Evolutionary conservation across 306 rosid genomes (phyloP), one percentile per base, ranked within the genome.

Genomic region (Quercus dentata): DNA sequence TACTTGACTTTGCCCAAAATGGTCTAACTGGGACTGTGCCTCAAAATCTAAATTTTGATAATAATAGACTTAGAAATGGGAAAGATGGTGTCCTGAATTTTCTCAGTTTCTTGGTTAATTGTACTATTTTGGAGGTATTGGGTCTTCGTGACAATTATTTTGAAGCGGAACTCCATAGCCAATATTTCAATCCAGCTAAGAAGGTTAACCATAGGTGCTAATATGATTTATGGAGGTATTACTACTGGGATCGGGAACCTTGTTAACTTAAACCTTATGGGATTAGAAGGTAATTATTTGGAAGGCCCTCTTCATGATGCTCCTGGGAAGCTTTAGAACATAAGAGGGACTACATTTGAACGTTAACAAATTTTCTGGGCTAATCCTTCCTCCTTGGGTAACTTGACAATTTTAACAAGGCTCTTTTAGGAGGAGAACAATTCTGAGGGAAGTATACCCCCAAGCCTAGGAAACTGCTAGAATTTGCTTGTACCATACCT

Each of bases 1-100:
- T 80, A 14, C 67, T 89, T 80, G 90, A 89, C 35, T 76, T 88
- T 74, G 73, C 87, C 35, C 10, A 31, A 8, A 91, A 91, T 71
- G 18, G 28, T 75, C 82, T 83, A 5, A 74, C 68, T 13, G 92
- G 90, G 17, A 33, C 46, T 20, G 54, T 89, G 20, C 94, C 90
- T 5, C 51, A 61, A 64, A 80, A 56, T 73, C 33, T 89, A 30
- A 83, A 75, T 56, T 81, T 85, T 58, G 83, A 81, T 11, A 0
- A n/a, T 4, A 85, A 88, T 59, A 76, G 62, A 55, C 83, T 85
- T 55, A 86, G 84, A 76, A 75, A 51, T 73, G 75, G 86, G 25
- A 68, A 81, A 78, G 51, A 58, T 4, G 68, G 54, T 27, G 89
- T 72, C 19, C 38, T 88, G 1, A 58, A 46, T 19, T 83, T 85